Conservation (phyloP, 2,329 filamentous ascomycete species). For the Aspergillus sp. region DNA sequence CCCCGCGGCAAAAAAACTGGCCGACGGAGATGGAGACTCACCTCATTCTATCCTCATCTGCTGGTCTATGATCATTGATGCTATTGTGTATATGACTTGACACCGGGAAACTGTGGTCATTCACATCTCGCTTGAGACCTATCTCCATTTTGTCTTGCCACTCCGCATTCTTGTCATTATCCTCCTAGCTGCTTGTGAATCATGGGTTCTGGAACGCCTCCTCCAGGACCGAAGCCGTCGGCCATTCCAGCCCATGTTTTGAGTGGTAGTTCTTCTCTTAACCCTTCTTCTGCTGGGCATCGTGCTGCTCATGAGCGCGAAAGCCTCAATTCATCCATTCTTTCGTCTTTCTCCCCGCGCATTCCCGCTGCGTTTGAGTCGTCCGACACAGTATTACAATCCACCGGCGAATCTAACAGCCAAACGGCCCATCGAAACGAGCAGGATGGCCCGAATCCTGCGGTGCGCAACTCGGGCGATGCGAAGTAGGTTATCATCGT, state of each 20-base stretch:
- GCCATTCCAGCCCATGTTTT: constrained; percentile 50
- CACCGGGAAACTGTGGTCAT: not conserved
- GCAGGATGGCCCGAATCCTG: constrained; percentile 5
- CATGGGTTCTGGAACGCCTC: constrained; percentile 41
- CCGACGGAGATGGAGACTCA: too few relatives aligned
- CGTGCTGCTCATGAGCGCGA: constrained; percentile 50
- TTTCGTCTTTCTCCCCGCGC: constrained; percentile 46
- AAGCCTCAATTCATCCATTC: constrained; percentile 50
- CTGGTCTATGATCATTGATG: not conserved
- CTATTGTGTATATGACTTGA: not conserved
- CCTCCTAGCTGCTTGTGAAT: not conserved
- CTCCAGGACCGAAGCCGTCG: constrained; percentile 41
- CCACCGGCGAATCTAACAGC: constrained; percentile 9
- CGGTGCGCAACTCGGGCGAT: constrained; percentile 11
- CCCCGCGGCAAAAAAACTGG: not conserved
- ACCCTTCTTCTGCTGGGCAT: constrained; percentile 39
- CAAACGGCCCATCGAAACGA: not conserved
- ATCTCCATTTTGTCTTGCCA: not conserved
- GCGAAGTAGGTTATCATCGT: constrained; percentile 17
- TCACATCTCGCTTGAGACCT: not conserved
- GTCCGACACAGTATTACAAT: constrained; percentile 10
- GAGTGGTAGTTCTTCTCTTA: constrained; percentile 48
- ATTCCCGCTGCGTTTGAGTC: constrained; percentile 24
- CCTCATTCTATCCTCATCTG: not conserved
- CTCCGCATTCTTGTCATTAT: not conserved